A percentile compares a stretch with the other conserved stretches of the same genome.
phyloP scores from a whole-genome alignment of 2,329 filamentous ascomycete genomes.

The Incumbomyces lentus region DNA sequence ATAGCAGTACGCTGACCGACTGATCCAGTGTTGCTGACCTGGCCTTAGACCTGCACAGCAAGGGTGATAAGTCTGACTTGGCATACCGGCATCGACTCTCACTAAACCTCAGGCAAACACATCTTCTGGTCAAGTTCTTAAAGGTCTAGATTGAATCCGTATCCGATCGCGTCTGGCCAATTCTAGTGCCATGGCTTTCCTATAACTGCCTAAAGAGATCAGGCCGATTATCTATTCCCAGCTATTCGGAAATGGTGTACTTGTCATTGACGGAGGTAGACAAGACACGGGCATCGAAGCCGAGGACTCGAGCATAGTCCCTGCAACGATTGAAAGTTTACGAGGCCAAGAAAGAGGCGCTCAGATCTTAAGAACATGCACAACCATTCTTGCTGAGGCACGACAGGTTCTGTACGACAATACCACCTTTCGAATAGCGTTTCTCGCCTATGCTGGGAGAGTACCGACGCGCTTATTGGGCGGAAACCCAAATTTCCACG shows the following conservation, averaged over 20 bases:
- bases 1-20: too few relatives aligned
- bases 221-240: constrained; percentile 39
- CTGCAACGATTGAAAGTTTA: constrained; percentile 4
- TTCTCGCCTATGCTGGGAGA: constrained; percentile 14
- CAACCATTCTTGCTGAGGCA: constrained; percentile 14
- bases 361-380: constrained; percentile 16
- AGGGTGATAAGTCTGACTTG: too few relatives aligned
- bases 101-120: too few relatives aligned
- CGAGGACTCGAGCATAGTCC: constrained; percentile 11
- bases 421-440: constrained; percentile 15
- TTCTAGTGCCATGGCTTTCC: constrained; percentile 25
- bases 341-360: constrained; percentile 9
- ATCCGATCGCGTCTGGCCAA: too few relatives aligned
- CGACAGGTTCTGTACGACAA: constrained; percentile 17
- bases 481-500: constrained; percentile 9
- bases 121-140: too few relatives aligned
- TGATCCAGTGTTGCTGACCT: too few relatives aligned
- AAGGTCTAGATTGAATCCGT: too few relatives aligned
- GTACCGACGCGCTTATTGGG: constrained; percentile 12
- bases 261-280: constrained; percentile 7
- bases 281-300: constrained; percentile 8
- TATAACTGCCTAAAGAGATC: constrained; percentile 42
- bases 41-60: too few relatives aligned
- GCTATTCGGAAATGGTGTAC: constrained; percentile 26
- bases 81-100: too few relatives aligned